A percentile compares a stretch with the other conserved stretches of the same genome.
Conservation (phyloP, 371 early-diverging fungal genomes). For the Mucor mucedo region DNA sequence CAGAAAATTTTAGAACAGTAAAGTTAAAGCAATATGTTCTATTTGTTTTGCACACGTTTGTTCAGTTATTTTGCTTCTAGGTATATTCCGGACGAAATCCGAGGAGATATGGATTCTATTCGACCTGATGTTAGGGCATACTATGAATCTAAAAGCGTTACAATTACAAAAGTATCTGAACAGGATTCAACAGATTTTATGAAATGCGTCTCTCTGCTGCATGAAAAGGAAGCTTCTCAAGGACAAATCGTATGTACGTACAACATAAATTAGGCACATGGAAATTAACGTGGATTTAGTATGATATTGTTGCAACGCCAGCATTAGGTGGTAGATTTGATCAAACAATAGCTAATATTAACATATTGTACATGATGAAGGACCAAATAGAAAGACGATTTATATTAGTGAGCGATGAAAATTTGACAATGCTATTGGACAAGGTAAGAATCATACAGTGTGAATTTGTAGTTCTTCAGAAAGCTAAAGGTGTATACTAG, state of each 20-base stretch:
- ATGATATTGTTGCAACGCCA: slow-evolving; percentile 78
- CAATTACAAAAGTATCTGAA: slow-evolving; percentile 54
- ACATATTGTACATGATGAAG: slow-evolving; percentile 64
- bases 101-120: slow-evolving; percentile 89
- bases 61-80: slow-evolving; percentile 34
- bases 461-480: too few species aligned
- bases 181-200: slow-evolving; percentile 87
- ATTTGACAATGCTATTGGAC: slow-evolving; percentile 71
- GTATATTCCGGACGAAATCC: slow-evolving; percentile 79
- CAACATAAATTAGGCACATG: background rate
- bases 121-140: slow-evolving; percentile 65
- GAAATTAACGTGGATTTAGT: slow-evolving; percentile 26
- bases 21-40: background rate
- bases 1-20: slow-evolving; percentile 49
- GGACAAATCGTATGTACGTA: slow-evolving; percentile 25
- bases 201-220: slow-evolving; percentile 69
- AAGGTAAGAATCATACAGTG: slow-evolving; percentile 48
- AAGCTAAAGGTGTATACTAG: slow-evolving; percentile 26
- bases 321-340: slow-evolving; percentile 91
- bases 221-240: slow-evolving; percentile 38
- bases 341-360: slow-evolving; percentile 81
- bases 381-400: slow-evolving; percentile 57
- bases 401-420: slow-evolving; percentile 72
- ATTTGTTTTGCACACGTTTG: background rate
- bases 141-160: slow-evolving; percentile 66